phyloP scores from a whole-genome alignment of 164 flowering plant genomes.

The Vitis labrusca region DNA sequence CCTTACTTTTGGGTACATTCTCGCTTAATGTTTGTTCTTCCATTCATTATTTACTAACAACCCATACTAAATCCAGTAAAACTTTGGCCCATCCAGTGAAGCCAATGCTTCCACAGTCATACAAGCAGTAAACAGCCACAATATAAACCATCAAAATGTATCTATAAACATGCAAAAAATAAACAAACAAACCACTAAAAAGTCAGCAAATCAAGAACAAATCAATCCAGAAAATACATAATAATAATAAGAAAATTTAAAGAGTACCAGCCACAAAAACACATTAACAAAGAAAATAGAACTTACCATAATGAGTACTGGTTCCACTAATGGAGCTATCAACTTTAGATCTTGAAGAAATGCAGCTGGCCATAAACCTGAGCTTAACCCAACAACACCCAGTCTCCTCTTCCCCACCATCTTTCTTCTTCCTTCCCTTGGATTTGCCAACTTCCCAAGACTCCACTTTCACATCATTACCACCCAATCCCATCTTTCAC shows the following conservation, averaged over 20 bases:
- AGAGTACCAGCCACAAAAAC: background rate
- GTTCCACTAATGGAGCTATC: slow-evolving; percentile 53
- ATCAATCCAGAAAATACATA: background rate
- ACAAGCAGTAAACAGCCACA: no score
- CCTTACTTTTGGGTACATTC: no score
- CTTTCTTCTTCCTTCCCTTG: slow-evolving; percentile 21
- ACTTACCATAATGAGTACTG: slow-evolving; percentile 40
- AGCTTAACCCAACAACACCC: slow-evolving; percentile 76
- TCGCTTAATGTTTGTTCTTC: no score
- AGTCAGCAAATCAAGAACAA: background rate
- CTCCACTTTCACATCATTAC: slow-evolving; percentile 43
- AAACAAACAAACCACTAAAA: no score
- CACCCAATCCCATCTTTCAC: slow-evolving; percentile 51
- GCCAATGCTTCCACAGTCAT: no score
- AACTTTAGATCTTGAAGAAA: slow-evolving; percentile 75
- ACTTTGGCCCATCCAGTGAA: no score
- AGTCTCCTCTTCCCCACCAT: slow-evolving; percentile 25
- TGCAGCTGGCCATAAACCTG: slow-evolving; percentile 60
- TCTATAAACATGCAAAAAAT: background rate
- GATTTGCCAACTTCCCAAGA: slow-evolving; percentile 49
- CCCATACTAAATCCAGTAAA: no score
- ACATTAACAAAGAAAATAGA: background rate
- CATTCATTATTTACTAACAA: no score
- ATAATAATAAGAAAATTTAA: background rate
- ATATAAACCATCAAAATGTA: no score